Base-by-base conservation (phyloP, 2,329 filamentous ascomycete species). In the Calonectria pteridis region DNA sequence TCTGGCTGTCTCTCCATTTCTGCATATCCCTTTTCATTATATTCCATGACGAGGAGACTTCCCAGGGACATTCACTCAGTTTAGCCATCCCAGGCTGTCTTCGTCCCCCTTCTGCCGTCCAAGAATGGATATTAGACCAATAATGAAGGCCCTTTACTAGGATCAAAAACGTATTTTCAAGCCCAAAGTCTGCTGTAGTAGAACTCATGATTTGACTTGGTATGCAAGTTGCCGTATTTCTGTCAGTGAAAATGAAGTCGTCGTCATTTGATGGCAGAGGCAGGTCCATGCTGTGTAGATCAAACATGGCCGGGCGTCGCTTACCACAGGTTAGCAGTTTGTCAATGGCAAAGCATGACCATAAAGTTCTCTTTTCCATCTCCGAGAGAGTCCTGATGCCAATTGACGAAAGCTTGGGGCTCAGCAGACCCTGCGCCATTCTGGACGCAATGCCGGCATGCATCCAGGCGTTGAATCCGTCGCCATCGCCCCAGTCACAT, bases 391-490 rank as follows among this genome's bases (percentile, higher is more conserved):
- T 73, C 1, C 70, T 73, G 6, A 73, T 80, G 0, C 67, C 71
- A 13, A 75, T 76, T 2, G 69, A 73, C 2, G 76, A 72, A 3
- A 79, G 75, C 0, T 78, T 76, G 0, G 77, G 76, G 11, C 79
- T 78, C 1, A 80, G 67, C 0, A 80, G 20, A 0, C 79, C 79
- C 18, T 80, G 79, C 0, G 77, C 79, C 79, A 80, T 80, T 20
- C 79, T 55, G 0, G 77, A 76, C 1, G 79, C 79, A 26, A 80
- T 78, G 0, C 79, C 79, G 0, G 74, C 77, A 2, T 80, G 79
- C 79, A 80, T 80, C 79, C 79, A 80, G 0, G 79, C 79, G 23
- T 72, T 80, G 35, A 80, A 80, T 0, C 79, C 79, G n/a, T 80
- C 77, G 0, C 79, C 77, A 1, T 80, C 77, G 0, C 79, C 79